Evolutionary conservation across 805 yeast genomes (phyloP), one percentile per base, ranked within the genome.

Genomic region (Cyberlindnera xylosilytica): DNA sequence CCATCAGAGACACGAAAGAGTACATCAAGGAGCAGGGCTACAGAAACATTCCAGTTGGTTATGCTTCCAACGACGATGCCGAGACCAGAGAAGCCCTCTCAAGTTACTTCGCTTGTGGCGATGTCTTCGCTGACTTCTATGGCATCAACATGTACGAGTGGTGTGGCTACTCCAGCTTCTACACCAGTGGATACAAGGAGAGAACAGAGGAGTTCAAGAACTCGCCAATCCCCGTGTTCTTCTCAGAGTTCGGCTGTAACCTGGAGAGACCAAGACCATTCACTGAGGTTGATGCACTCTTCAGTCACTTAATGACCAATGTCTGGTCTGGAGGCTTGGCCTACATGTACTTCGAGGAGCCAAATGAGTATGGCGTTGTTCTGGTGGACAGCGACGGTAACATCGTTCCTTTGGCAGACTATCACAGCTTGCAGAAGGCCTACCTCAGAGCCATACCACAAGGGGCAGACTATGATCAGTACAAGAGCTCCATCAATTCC

Each of bases 41-140:
- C 66, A 81, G 97, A 65, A 38, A 60, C 11, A 87, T 91, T 46
- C 99, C 99, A 12, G 90, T 91, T 43, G 99, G 99, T 13, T 91
- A 90, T 66, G 84, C 97, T 11, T 79, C 96, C 13, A 87, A 87
- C 60, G 98, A 90, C 64, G 97, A 87, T 60, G 73, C 81, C 20
- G 82, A 78, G 20, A 88, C 90, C 24, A 79, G 98, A 64, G 78
- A 78, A 35, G 71, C 76, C 26, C 69, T 89, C 60, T 96, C 97
- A 33, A 81, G 81, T 57, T 90, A 83, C 71, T 89, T 90, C 61
- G 72, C 84, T 20, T 90, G 98, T 69, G 96, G 96, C 40, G 76
- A 73, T 42, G 54, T 61, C 7, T 68, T 57, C 38, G 83, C 80
- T 37, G 95, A 85, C 59, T 85, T 85, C 66, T 85, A 84, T 61